A percentile compares a stretch with the other conserved stretches of the same genome.
These are phyloP conservation scores for Colletotrichum sp. DNA, from an alignment of 2,329 filamentous ascomycete genomes.

Conservation along the genomic window DNA sequence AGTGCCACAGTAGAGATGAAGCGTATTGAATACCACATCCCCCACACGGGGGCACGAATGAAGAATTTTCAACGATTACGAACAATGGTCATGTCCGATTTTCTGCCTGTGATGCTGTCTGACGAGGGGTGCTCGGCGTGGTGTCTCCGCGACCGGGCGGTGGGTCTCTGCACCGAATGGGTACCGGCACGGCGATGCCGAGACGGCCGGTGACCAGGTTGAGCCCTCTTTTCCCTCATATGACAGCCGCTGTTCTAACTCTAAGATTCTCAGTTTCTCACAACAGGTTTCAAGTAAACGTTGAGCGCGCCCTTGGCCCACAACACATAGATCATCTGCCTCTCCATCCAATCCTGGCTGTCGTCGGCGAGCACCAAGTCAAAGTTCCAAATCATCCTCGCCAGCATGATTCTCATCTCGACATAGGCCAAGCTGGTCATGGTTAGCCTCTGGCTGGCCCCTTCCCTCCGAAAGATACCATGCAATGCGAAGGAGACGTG, in stretches of 20 bases:
- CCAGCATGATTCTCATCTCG: slow-evolving; percentile 53
- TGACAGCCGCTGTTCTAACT: neutral
- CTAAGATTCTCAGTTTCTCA: neutral
- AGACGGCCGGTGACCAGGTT: neutral
- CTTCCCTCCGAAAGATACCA: neutral
- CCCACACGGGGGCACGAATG: neutral
- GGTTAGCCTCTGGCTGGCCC: neutral
- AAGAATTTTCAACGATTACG: neutral
- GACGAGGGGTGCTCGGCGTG: neutral
- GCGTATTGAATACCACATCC: slow-evolving; percentile 18
- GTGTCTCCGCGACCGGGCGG: neutral
- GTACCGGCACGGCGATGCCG: neutral
- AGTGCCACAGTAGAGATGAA: slow-evolving; percentile 1
- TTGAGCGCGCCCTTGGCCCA: slow-evolving; percentile 12
- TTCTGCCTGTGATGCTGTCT: neutral
- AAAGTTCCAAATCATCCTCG: slow-evolving; percentile 50
- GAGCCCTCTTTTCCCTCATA: neutral
- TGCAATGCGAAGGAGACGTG: neutral
- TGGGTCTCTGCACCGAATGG: neutral
- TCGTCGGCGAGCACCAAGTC: slow-evolving; percentile 44
- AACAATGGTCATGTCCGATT: neutral
- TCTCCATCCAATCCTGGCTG: slow-evolving; percentile 38
- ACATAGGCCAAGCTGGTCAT: slow-evolving; percentile 44
- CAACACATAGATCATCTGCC: neutral
- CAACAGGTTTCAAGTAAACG: slow-evolving; percentile 7